Base-by-base conservation (phyloP, 805 yeast species). In the Cephaloascus fragrans region DNA sequence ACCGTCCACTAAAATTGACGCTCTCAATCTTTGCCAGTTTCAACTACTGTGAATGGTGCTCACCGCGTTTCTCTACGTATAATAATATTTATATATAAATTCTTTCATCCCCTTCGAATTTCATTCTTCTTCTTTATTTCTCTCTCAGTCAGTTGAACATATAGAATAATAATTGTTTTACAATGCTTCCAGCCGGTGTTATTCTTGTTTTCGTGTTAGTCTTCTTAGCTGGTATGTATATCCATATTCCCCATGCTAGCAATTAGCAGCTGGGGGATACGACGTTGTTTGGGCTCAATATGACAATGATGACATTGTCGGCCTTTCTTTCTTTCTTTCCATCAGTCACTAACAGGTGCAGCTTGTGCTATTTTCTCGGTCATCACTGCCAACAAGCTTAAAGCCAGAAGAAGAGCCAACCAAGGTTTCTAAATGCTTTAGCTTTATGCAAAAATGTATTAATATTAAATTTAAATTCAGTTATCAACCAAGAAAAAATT, bases 161-260 rank as follows among this genome's bases (percentile, higher is more conserved):
- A 23, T 23, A 23, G 12, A 23, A 23, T 23, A 23, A 23, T 23
- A 35, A 32, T n/a, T n/a, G n/a, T n/a, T 41, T 41, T 37, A 46
- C 50, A 51, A 66, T 66, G 72, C 61, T 66, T 44, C 72, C 72
- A 52, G 49, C 69, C 31, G 72, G 72, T 61, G 72, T 66, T 61
- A 66, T 66, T 52, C 57, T 66, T 49, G 72, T 66, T 43, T 66
- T 66, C 55, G 28, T 23, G 6, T 64, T 66, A 53, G 45, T 66
- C 40, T 65, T 65, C 59, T 61, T 61, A 52, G 69, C 67, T 23
- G 6, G 28, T 23, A 23, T 23, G 28, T 23, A 23, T 23, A 23
- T 23, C 41, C 47, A 47, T 47, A 43, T 43, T 35, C 55, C 55
- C n/a, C n/a, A n/a, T n/a, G n/a, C n/a, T n/a, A n/a, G n/a, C n/a